phyloP scores from a whole-genome alignment of 2,329 filamentous ascomycete genomes.

The Fusarium duplospermum region DNA sequence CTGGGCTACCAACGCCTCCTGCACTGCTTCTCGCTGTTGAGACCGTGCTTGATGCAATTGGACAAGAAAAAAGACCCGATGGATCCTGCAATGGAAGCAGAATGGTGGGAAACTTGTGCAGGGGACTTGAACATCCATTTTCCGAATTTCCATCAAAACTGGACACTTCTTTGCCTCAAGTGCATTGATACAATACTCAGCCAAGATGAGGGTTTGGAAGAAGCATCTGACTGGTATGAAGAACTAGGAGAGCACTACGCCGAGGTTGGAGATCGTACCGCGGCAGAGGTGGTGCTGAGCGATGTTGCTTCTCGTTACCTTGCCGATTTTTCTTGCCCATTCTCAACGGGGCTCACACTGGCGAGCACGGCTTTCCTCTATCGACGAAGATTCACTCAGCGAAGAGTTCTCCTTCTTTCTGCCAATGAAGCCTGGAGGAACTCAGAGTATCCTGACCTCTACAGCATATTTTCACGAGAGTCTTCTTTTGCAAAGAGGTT shows the following conservation, averaged over 20 bases:
- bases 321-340: not conserved
- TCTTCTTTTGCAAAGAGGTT: not conserved
- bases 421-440: not conserved
- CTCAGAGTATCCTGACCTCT: not conserved
- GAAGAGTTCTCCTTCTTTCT: not conserved
- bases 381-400: not conserved
- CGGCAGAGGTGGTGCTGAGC: not conserved
- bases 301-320: not conserved
- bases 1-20: not conserved
- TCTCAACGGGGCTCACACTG: not conserved
- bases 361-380: not conserved
- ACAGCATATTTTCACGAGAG: not conserved
- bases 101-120: not conserved
- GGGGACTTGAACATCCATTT: not conserved
- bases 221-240: not conserved
- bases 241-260: not conserved
- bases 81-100: not conserved
- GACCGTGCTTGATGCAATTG: not conserved
- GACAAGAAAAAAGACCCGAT: not conserved
- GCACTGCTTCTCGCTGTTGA: not conserved
- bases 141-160: not conserved
- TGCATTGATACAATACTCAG: not conserved
- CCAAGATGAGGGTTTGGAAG: not conserved
- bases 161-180: not conserved
- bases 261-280: not conserved